A percentile compares a stretch with the other conserved stretches of the same genome.
Evolutionary conservation across 2,329 filamentous ascomycete species (phyloP).

Genomic region (Lecanicillium sp.): DNA sequence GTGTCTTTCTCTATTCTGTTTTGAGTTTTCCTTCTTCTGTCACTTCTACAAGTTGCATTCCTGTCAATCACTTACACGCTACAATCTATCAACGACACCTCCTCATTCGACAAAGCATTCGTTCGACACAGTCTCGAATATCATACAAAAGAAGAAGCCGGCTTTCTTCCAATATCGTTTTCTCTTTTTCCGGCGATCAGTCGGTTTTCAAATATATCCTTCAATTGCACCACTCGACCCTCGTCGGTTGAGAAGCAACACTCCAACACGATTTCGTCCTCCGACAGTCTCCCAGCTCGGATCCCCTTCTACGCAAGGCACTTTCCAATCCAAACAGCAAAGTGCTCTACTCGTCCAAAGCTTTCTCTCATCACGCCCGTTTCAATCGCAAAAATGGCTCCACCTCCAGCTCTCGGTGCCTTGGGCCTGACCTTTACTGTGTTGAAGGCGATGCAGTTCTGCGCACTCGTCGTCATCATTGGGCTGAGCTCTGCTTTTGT

Average conservation of each 20-base stretch:
- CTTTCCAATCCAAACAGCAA: slow-evolving; percentile 31
- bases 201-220: background rate
- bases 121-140: too few relatives aligned
- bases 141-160: background rate
- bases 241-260: slow-evolving; percentile 1
- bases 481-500: slow-evolving; percentile 80
- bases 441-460: slow-evolving; percentile 60
- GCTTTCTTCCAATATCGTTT: slow-evolving; percentile 1
- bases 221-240: background rate
- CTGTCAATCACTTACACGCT: slow-evolving; percentile 1
- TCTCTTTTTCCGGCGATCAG: background rate
- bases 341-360: slow-evolving; percentile 27
- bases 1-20: slow-evolving; percentile 16
- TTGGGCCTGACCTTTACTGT: slow-evolving; percentile 72
- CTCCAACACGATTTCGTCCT: slow-evolving; percentile 24
- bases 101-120: too few relatives aligned
- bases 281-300: slow-evolving; percentile 18
- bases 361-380: slow-evolving; percentile 33
- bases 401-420: slow-evolving; percentile 53
- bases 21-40: slow-evolving; percentile 11
- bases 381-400: slow-evolving; percentile 29
- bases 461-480: slow-evolving; percentile 67
- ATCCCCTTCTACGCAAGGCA: slow-evolving; percentile 33
- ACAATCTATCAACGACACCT: background rate
- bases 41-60: slow-evolving; percentile 6